A percentile compares a stretch with the other conserved stretches of the same genome.
phyloP scores from a whole-genome alignment of 2,329 filamentous ascomycete genomes.

The Neofusicoccum ribis region DNA sequence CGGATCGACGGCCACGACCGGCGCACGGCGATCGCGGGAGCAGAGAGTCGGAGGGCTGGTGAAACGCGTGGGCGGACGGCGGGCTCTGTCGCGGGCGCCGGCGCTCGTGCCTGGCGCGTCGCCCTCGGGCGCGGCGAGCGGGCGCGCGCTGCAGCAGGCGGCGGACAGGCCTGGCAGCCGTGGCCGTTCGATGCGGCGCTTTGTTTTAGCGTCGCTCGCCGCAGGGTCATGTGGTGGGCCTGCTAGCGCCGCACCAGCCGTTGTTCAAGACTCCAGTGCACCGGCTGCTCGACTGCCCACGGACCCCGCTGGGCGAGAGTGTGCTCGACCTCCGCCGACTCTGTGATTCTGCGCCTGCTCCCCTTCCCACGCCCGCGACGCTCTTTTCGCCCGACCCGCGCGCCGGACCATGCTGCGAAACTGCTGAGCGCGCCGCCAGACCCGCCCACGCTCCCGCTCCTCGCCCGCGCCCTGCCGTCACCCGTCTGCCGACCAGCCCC shows the following conservation, averaged over 20 bases:
- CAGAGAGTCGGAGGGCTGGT: not conserved
- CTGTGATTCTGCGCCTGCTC: not conserved
- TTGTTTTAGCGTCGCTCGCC: slow-evolving; percentile 11
- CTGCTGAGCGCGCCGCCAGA: slow-evolving; percentile 1
- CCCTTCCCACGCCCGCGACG: not conserved
- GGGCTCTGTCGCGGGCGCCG: not conserved
- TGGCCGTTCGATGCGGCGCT: not conserved
- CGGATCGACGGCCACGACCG: not conserved
- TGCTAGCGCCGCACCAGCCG: slow-evolving; percentile 5
- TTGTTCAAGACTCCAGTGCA: slow-evolving; percentile 12
- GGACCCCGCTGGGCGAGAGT: slow-evolving; percentile 12
- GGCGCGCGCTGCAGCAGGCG: not conserved
- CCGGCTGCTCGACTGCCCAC: not conserved
- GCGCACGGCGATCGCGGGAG: not conserved
- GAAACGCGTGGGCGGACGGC: not conserved
- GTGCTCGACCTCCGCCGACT: not conserved
- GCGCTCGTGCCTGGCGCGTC: not conserved
- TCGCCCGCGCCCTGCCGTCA: too few species aligned
- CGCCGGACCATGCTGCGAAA: not conserved
- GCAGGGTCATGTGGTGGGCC: not conserved
- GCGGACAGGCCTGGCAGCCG: not conserved
- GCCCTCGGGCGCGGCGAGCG: not conserved
- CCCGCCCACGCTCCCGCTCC: not conserved
- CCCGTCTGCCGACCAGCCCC: not conserved
- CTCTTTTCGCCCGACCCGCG: not conserved